These are phyloP conservation scores for Elongisporangium undulatum DNA, from an alignment of 352 stramenopile species.

Conservation along the genomic window DNA sequence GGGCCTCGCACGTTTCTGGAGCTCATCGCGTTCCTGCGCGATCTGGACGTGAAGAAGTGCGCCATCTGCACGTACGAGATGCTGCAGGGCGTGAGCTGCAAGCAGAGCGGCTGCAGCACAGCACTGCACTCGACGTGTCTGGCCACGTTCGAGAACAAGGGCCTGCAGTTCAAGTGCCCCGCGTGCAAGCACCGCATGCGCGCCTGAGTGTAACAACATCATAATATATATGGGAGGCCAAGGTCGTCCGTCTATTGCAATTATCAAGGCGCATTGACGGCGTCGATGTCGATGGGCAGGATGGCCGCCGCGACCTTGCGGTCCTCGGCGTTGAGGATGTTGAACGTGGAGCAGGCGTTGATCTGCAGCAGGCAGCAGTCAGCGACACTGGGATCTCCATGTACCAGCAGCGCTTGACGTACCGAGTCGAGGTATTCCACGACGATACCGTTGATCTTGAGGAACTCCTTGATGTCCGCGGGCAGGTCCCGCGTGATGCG, in stretches of 20 bases:
- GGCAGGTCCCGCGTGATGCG: slow-evolving; percentile 57
- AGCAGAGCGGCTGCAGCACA: slow-evolving; percentile 26
- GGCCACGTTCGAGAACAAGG: slow-evolving; percentile 60
- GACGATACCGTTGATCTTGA: slow-evolving; percentile 82
- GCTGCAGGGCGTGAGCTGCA: slow-evolving; percentile 54
- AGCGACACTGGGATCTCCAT: not conserved
- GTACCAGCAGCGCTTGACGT: slow-evolving; percentile 3
- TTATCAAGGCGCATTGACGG: slow-evolving; percentile 2
- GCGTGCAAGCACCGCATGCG: slow-evolving; percentile 42
- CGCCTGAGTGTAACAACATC: slow-evolving; percentile 13
- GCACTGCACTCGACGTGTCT: slow-evolving; percentile 51
- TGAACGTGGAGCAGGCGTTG: slow-evolving; percentile 88
- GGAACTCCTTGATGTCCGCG: slow-evolving; percentile 59
- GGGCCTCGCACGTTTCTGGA: slow-evolving; percentile 70
- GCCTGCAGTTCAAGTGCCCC: slow-evolving; percentile 53
- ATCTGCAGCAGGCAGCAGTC: slow-evolving; percentile 7
- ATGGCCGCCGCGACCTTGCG: slow-evolving; percentile 77
- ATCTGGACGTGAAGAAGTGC: slow-evolving; percentile 75
- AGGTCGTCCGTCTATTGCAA: slow-evolving; percentile 6
- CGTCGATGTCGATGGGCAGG: slow-evolving; percentile 57
- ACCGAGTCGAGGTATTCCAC: slow-evolving; percentile 79
- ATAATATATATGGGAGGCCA: slow-evolving; percentile 1
- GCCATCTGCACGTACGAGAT: slow-evolving; percentile 74
- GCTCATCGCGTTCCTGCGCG: slow-evolving; percentile 64
- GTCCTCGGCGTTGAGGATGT: slow-evolving; percentile 90